Conservation (phyloP, 768 basidiomycete genomes). For the Russula sp. region DNA sequence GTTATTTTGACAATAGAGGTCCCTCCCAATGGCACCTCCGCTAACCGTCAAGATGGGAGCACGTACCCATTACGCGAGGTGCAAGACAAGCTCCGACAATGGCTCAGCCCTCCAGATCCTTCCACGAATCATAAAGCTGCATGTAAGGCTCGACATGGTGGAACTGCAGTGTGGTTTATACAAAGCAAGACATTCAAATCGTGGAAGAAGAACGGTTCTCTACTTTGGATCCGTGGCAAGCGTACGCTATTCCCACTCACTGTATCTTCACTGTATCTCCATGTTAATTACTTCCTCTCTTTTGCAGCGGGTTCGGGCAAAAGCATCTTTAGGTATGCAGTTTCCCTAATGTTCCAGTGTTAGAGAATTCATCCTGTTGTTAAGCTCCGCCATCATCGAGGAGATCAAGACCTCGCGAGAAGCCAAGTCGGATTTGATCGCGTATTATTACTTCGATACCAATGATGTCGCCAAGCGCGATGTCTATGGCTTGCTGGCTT, state of each 20-base stretch:
- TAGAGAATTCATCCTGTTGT: background rate
- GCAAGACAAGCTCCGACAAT: background rate
- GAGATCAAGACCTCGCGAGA: background rate
- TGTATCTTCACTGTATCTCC: too few relatives aligned
- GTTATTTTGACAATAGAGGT: background rate
- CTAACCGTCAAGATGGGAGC: background rate
- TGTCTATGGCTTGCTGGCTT: background rate
- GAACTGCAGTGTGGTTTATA: background rate
- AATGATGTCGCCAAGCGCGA: background rate
- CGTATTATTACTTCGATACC: background rate
- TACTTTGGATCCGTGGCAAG: background rate
- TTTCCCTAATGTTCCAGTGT: background rate
- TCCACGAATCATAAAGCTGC: background rate
- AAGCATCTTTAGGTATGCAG: constrained; percentile 3
- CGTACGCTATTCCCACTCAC: background rate
- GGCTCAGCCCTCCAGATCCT: constrained; percentile 2
- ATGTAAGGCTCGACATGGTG: background rate
- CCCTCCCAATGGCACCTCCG: too few relatives aligned
- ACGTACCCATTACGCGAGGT: background rate
- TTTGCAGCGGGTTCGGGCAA: background rate
- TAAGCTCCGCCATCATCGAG: constrained; percentile 1
- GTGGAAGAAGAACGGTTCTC: background rate
- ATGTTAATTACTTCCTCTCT: too few relatives aligned
- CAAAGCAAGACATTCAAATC: background rate
- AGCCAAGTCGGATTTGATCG: background rate